These are phyloP conservation scores for Lactarius deliciosus DNA, from an alignment of 768 basidiomycete genomes.

Conservation along the genomic window DNA sequence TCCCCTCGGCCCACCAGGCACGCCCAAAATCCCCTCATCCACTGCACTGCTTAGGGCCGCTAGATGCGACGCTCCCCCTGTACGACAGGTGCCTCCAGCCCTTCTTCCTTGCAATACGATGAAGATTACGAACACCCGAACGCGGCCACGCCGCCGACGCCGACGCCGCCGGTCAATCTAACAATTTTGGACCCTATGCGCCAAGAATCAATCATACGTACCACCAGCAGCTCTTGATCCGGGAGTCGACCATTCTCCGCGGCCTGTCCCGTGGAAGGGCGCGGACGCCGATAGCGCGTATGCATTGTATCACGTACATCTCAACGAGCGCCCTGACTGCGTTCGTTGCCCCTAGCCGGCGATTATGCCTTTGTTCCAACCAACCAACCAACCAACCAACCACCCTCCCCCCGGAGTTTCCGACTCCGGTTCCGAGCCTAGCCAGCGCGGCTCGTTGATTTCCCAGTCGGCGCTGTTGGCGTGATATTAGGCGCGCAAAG, in stretches of 20 bases:
- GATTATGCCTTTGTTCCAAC: slow-evolving; percentile 18
- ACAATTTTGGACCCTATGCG: slow-evolving; percentile 47
- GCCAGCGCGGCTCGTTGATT: slow-evolving; percentile 39
- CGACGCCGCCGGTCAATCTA: slow-evolving; percentile 38
- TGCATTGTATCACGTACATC: slow-evolving; percentile 68
- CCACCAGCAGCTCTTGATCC: slow-evolving; percentile 46
- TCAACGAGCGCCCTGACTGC: slow-evolving; percentile 37
- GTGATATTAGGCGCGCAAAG: slow-evolving; percentile 54
- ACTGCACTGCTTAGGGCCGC: slow-evolving; percentile 48
- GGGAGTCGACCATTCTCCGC: slow-evolving; percentile 45
- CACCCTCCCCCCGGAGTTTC: not conserved
- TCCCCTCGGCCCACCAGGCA: slow-evolving; percentile 39
- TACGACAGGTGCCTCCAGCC: slow-evolving; percentile 50
- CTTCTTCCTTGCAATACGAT: slow-evolving; percentile 49
- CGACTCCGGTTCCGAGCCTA: not conserved
- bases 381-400: no score
- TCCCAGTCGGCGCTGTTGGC: slow-evolving; percentile 58
- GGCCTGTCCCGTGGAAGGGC: slow-evolving; percentile 37
- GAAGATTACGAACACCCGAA: slow-evolving; percentile 57
- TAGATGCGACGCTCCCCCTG: slow-evolving; percentile 35
- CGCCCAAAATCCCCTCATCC: slow-evolving; percentile 37
- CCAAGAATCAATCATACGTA: slow-evolving; percentile 48
- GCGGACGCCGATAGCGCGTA: slow-evolving; percentile 39
- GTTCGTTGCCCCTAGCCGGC: slow-evolving; percentile 29
- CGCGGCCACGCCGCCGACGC: slow-evolving; percentile 33